phyloP scores from a whole-genome alignment of 805 yeast species.

The Starmerella vaccinii region DNA sequence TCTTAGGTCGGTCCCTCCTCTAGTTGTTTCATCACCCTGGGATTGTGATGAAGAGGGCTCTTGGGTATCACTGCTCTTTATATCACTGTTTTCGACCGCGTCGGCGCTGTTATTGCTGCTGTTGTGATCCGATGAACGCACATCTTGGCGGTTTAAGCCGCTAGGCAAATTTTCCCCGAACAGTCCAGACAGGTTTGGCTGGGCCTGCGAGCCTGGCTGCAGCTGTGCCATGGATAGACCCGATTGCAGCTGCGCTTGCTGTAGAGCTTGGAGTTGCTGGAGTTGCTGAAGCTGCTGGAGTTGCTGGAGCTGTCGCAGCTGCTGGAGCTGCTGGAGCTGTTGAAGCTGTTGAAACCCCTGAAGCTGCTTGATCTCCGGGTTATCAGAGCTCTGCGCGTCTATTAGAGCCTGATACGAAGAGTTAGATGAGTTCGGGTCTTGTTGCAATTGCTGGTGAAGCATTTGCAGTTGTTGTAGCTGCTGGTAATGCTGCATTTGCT shows the following conservation, averaged over 20 bases:
- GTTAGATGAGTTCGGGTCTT: background rate
- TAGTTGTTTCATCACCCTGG: too few relatives aligned
- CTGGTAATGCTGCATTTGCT: background rate
- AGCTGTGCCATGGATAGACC: background rate
- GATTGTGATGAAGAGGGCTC: too few relatives aligned
- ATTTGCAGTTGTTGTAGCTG: background rate
- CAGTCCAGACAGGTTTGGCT: too few relatives aligned
- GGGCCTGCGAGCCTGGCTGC: too few relatives aligned
- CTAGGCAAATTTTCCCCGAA: too few relatives aligned
- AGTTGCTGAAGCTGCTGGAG: background rate
- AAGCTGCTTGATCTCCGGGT: background rate
- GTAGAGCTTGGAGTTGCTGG: background rate
- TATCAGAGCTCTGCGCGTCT: background rate
- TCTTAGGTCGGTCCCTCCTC: too few relatives aligned
- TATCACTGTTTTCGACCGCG: too few relatives aligned
- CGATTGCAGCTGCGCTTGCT: background rate
- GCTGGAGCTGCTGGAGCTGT: background rate
- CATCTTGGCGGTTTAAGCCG: too few relatives aligned
- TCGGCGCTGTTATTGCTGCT: too few relatives aligned
- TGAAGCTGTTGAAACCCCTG: background rate
- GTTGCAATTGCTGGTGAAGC: background rate
- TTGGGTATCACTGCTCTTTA: too few relatives aligned
- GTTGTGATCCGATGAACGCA: too few relatives aligned
- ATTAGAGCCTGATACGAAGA: background rate
- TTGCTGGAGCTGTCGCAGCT: background rate